Evolutionary conservation across 306 rosid species (phyloP).

Genomic region (Bauhinia variegata): DNA sequence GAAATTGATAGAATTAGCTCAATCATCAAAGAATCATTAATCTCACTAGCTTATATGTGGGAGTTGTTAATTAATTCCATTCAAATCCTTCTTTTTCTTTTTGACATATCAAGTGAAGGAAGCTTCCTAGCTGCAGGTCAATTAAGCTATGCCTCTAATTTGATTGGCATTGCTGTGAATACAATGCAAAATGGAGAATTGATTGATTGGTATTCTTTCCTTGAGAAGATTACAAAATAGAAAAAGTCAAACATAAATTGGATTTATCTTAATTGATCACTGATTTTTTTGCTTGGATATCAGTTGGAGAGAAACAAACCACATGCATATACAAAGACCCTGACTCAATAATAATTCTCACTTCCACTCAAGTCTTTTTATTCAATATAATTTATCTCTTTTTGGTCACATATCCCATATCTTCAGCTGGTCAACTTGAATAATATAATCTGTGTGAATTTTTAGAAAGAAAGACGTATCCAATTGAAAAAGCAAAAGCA

Average conservation of each 20-base stretch:
- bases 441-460: conserved; percentile 21
- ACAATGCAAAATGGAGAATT: not conserved
- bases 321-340: conserved; percentile 29
- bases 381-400: no score
- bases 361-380: conserved; percentile 29
- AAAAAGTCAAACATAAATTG: conserved; percentile 1
- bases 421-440: conserved; percentile 16
- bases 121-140: no score
- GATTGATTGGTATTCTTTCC: conserved; percentile 16
- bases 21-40: conserved; percentile 1
- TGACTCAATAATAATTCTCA: conserved; percentile 28
- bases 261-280: conserved; percentile 21
- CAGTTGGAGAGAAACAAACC: not conserved
- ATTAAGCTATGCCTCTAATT: conserved; percentile 1
- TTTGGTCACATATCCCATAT: not conserved
- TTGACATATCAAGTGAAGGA: conserved; percentile 3
- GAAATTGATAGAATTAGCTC: not conserved
- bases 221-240: conserved; percentile 26
- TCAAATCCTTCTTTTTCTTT: not conserved
- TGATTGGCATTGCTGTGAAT: conserved; percentile 29
- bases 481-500: conserved; percentile 11
- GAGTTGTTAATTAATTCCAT: no score
- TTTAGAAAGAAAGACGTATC: conserved; percentile 13
- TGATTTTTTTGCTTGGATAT: conserved; percentile 17
- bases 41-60: not conserved